Evolutionary conservation across 1,284 basidiomycete species (phyloP), one percentile per base, ranked within the genome.

Genomic region (Phenoliferia sp.): DNA sequence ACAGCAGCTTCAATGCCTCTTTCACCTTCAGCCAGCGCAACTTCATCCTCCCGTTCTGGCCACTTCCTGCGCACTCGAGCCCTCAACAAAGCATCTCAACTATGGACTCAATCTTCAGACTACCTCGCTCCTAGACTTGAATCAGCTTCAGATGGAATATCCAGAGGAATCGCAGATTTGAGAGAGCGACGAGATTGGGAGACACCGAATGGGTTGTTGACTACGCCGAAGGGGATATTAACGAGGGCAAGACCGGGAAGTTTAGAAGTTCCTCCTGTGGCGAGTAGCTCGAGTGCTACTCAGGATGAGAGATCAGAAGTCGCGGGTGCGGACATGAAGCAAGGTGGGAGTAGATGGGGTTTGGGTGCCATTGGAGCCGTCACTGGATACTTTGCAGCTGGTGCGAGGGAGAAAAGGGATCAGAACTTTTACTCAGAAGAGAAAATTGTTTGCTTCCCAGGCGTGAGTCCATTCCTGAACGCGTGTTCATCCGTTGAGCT

Each of bases 391-490:
- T 64, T 64, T 19, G 22, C 57, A 6, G 35, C 57, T 16, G 61
- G 50, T 5, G 61, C 57, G 12, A 6, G 44, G 7, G 32, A 64
- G 48, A 12, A 60, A 33, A 31, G 36, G 19, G 58, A 28, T 34
- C 16, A 55, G 31, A 5, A 2, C 2, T 48, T 19, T 19, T 58
- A 59, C 32, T 29, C 61, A n/a, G 67, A 73, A 36, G 71, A 73
- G 28, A 67, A 60, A 36, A 28, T 73, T 29, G 63, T 69, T 5
- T 65, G 61, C 39, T 73, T 73, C 58, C 69, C 71, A 2, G 71
- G 71, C 32, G 71, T 73, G 44, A 48, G 71, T 58, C 9, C 33
- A n/a, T 26, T 17, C 3, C 6, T 44, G 15, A 15, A 17, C 26
- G 3, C 19, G 1, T 3, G n/a, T 31, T 2, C 17, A 29, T 12